Base-by-base conservation (phyloP, 179 eudicot genomes). In the Corrigiola litoralis region DNA sequence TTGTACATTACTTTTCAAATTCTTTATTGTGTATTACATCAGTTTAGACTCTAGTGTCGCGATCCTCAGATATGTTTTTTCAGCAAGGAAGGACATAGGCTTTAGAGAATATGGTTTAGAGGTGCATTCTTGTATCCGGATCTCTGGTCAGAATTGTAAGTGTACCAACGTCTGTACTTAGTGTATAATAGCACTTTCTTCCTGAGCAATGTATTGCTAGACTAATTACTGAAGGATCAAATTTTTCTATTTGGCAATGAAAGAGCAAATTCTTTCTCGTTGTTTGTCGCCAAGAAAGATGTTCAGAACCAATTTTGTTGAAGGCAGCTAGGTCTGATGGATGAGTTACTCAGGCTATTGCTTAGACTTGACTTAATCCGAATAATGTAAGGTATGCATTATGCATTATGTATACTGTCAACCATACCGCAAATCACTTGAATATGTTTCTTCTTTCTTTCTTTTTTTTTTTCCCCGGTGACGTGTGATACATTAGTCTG, bases 1-100 rank as follows among this genome's bases (percentile, higher is more conserved):
- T 54, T 80, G 84, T 77, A 72, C 76, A 68, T 70, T 47, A 50
- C 16, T 54, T 38, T 45, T 73, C 41, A 34, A 41, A 70, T 75
- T 70, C 61, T 66, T 70, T 70, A 54, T 41, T 49, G 63, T 70
- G 78, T 71, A 80, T 49, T 69, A 67, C 66, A 71, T 52, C 70
- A 46, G 66, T 67, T 17, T 79, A 77, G 74, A 64, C 75, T 53
- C 16, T 63, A 45, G 70, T 66, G 62, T 50, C 58, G 55, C 42
- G 54, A 49, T 69, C 49, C 28, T 50, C 61, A 46, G 61, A 45
- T 51, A 50, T 45, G 50, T 73, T 60, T 21, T 60, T 34, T 68
- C 51, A 31, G 65, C 53, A 68, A 50, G 55, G 50, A 41, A n/a
- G 12, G 28, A 4, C 42, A 12, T 40, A 67, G 67, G 53, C 54